Conservation (phyloP, 2,329 filamentous ascomycete genomes). For the Alternaria hordeiaustralica region DNA sequence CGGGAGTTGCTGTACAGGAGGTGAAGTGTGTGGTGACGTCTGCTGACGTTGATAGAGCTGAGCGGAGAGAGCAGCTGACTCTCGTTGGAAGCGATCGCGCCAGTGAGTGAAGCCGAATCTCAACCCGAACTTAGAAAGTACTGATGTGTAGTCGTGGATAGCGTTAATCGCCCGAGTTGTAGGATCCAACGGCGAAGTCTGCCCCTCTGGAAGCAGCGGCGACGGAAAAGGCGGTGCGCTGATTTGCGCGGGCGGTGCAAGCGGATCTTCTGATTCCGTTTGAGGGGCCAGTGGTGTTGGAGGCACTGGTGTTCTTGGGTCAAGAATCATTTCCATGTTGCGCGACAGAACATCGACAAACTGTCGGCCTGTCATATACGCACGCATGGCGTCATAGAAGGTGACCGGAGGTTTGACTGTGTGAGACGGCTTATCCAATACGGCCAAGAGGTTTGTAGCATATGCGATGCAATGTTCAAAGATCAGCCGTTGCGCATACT, state of each 20-base stretch:
- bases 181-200: constrained; percentile 38
- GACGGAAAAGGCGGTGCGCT: constrained; percentile 44
- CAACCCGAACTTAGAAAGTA: constrained; percentile 54
- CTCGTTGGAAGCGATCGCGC: constrained; percentile 57
- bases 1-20: constrained; percentile 22
- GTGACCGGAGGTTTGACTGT: constrained; percentile 73
- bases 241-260: constrained; percentile 39
- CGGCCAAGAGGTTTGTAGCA: constrained; percentile 73
- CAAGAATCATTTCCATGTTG: constrained; percentile 57
- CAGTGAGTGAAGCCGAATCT: constrained; percentile 59
- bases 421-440: constrained; percentile 61
- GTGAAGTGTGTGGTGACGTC: constrained; percentile 32
- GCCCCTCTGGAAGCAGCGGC: constrained; percentile 32
- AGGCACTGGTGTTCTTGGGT: constrained; percentile 51
- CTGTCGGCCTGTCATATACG: constrained; percentile 71
- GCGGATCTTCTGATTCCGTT: constrained; percentile 44
- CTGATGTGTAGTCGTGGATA: constrained; percentile 56
- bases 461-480: constrained; percentile 90
- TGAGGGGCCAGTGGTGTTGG: constrained; percentile 41
- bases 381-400: constrained; percentile 85
- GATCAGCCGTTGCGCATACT: constrained; percentile 79
- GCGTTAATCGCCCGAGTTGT: constrained; percentile 53
- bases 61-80: constrained; percentile 50
- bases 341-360: constrained; percentile 63
- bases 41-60: constrained; percentile 50